These are phyloP conservation scores for Vitis hybrid DNA, from an alignment of 177 flowering plant genomes.

Conservation along the genomic window DNA sequence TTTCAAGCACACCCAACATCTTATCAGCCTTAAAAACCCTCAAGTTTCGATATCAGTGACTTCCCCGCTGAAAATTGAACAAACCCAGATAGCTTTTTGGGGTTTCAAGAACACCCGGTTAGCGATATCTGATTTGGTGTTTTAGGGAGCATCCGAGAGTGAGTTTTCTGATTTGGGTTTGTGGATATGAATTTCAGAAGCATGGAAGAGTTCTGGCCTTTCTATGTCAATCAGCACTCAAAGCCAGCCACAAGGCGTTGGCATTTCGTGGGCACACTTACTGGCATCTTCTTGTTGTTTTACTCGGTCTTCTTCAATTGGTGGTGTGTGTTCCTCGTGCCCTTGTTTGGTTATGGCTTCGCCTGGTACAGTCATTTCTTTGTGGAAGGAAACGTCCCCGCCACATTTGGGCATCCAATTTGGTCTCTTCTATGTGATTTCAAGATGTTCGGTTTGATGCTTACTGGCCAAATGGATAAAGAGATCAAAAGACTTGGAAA, in stretches of 20 bases:
- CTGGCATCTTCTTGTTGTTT: conserved; percentile 39
- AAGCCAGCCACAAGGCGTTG: conserved; percentile 84
- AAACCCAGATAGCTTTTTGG: conserved; percentile 6
- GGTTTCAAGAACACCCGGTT: neutral
- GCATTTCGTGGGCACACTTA: conserved; percentile 83
- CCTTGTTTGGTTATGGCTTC: conserved; percentile 67
- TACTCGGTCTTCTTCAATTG: conserved; percentile 55
- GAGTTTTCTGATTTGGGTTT: conserved; percentile 16
- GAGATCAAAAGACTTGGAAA: conserved; percentile 95
- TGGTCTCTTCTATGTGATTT: conserved; percentile 88
- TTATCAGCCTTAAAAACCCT: conserved; percentile 2
- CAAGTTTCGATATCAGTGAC: neutral
- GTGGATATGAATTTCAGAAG: conserved; percentile 72
- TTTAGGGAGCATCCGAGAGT: neutral
- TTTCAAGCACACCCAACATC: conserved; percentile 2
- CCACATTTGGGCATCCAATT: conserved; percentile 85
- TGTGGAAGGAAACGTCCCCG: conserved; percentile 82
- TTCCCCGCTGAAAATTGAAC: conserved; percentile 1
- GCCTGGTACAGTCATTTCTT: conserved; percentile 98
- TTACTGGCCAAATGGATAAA: conserved; percentile 87
- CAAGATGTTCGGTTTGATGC: conserved; percentile 96
- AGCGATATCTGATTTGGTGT: neutral
- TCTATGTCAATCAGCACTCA: conserved; percentile 87
- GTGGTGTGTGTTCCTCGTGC: conserved; percentile 68
- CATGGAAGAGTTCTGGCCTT: conserved; percentile 90